phyloP scores from a whole-genome alignment of 2,329 filamentous ascomycete species.

The Stagonosporopsis cucurbitacearum region DNA sequence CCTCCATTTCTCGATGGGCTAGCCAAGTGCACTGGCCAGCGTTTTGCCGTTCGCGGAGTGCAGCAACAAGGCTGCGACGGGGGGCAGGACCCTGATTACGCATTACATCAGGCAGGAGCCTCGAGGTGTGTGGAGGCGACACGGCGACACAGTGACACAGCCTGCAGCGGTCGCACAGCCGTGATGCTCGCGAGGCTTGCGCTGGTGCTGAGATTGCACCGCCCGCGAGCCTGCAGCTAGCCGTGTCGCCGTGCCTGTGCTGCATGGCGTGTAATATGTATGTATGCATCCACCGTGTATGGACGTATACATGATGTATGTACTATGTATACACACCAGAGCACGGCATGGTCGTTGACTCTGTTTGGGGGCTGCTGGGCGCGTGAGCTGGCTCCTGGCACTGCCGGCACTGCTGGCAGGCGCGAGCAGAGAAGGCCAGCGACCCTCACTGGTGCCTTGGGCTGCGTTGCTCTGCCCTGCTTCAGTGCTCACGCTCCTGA shows the following conservation, averaged over 20 bases:
- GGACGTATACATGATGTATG: too few relatives aligned
- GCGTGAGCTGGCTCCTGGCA: conserved; percentile 14
- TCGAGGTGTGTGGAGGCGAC: conserved; percentile 24
- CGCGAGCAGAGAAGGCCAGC: not conserved
- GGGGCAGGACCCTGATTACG: conserved; percentile 31
- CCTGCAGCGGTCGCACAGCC: conserved; percentile 1
- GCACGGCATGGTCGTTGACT: too few relatives aligned
- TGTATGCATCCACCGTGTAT: too few relatives aligned
- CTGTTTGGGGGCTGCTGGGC: conserved; percentile 1
- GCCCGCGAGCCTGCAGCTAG: conserved; percentile 1
- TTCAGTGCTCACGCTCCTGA: not conserved
- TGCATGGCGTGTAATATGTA: too few relatives aligned
- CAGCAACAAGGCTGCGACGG: conserved; percentile 20
- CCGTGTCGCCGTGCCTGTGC: not conserved
- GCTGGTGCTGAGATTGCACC: not conserved
- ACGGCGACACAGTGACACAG: too few relatives aligned
- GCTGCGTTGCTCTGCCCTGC: conserved; percentile 5
- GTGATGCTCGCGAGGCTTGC: not conserved
- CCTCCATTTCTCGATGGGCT: conserved; percentile 25
- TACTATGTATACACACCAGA: too few relatives aligned
- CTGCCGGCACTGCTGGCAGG: too few relatives aligned
- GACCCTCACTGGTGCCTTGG: conserved; percentile 11
- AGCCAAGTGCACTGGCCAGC: conserved; percentile 2
- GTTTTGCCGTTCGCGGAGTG: conserved; percentile 15
- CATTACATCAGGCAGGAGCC: conserved; percentile 34